phyloP scores from a whole-genome alignment of 768 basidiomycete genomes.

The Cubamyces lactineus region DNA sequence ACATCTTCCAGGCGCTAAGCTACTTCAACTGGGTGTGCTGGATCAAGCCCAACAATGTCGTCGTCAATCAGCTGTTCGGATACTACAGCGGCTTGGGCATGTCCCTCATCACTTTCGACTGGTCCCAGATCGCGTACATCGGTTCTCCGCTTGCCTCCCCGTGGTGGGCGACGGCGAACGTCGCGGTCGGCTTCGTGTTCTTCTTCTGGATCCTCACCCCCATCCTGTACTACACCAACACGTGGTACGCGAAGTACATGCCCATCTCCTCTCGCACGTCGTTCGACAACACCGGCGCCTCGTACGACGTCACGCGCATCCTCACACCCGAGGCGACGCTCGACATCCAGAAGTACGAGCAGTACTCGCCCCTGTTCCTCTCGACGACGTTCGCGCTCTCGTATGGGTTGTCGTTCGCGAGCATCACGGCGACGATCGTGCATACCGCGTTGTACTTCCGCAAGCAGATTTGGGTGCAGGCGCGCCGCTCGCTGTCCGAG shows the following conservation, averaged over 20 bases:
- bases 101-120: constrained; percentile 81
- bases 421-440: constrained; percentile 72
- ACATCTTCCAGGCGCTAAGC: constrained; percentile 59
- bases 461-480: constrained; percentile 76
- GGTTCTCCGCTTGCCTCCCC: constrained; percentile 76
- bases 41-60: constrained; percentile 73
- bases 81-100: constrained; percentile 50
- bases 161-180: constrained; percentile 83
- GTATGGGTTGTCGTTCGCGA: constrained; percentile 84
- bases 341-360: constrained; percentile 42
- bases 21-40: constrained; percentile 54
- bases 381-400: constrained; percentile 71
- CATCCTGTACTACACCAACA: constrained; percentile 68
- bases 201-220: constrained; percentile 74
- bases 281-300: constrained; percentile 48
- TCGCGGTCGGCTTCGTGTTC: constrained; percentile 61
- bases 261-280: constrained; percentile 47
- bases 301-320: constrained; percentile 47
- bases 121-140: constrained; percentile 72
- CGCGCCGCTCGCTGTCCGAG: constrained; percentile 70
- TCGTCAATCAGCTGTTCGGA: constrained; percentile 78
- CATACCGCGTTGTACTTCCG: constrained; percentile 78
- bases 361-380: constrained; percentile 51
- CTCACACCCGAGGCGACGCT: constrained; percentile 41
- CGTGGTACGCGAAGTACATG: constrained; percentile 68